Evolutionary conservation across 352 stramenopile genomes (phyloP), one percentile per base, ranked within the genome.

Genomic region (Blastocystis sp.): DNA sequence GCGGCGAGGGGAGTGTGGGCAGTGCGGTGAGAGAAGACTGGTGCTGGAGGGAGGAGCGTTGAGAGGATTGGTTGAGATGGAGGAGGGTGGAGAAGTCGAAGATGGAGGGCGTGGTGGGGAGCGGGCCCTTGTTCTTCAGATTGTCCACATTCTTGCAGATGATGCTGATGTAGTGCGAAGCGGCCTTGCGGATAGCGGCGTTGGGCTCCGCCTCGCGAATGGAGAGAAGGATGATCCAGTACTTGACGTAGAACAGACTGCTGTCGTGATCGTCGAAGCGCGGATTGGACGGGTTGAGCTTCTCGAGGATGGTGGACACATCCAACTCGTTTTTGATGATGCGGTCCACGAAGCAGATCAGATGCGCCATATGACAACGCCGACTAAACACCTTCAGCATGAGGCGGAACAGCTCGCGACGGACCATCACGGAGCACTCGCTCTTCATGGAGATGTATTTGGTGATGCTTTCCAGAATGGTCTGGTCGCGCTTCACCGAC

Each of bases 101-200:
- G 19, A 84, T 84, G 34, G 74, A 84, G 11, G 53, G 74, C 34
- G 74, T 84, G 14, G 34, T 10, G 23, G 74, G 74, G 1, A 84
- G 56, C 21, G 23, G 11, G 17, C 40, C 45, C 5, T 28, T 56
- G 28, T 62, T 67, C 56, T 84, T 84, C 23, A 84, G 45, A 69
- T 84, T 67, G 40, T 84, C 74, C 9, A 84, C 74, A 48, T 84
- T 84, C 60, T 84, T 84, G 53, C 74, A 84, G 38, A 84, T 62
- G 21, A 84, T 56, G 45, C 69, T 69, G 2, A 84, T 56, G 34
- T 84, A 84, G 74, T 84, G 74, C 9, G 56, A 34, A 41, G 56
- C 74, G 10, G 74, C 74, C 52, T 84, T 84, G n/a, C 74, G 74
- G 23, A 84, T 84, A 19, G 74, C 28, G 3, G 69, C 52, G 60